Base-by-base conservation (phyloP, 441 rosid genomes). In the Bocquillonia castaneifolia region DNA sequence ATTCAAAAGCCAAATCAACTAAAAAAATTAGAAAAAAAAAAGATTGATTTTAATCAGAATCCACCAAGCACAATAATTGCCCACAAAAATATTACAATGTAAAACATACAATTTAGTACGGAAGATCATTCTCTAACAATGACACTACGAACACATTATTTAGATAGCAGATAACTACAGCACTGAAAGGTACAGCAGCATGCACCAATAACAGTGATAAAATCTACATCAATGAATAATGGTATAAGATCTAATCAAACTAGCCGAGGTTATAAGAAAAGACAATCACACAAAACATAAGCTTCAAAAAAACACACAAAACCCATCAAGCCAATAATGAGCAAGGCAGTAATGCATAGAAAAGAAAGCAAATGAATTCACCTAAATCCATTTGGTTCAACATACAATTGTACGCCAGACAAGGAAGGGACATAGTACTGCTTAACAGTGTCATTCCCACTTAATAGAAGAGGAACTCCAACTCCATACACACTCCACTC, bases 401-500 rank as follows among this genome's bases (percentile, higher is more conserved):
- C 70, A 76, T 86, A 91, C 72, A 91, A 66, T 72, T 91, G 96
- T 69, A 91, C 87, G 25, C 90, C 97, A 28, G 96, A 91, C 77
- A 89, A 80, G 76, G 80, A 91, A 0, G 97, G 97, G 36, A 86
- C 92, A 80, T 91, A 91, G 63, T 89, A 91, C 77, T 91, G 97
- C 74, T 76, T 78, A 57, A 91, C 88, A 1, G 87, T 75, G 59
- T 87, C 88, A 1, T 63, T 47, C 39, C 88, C 86, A 48, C 77
- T 82, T 69, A 91, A 80, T 63, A 86, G 57, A 57, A 88, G 87
- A 14, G 89, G 93, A 64, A 91, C 93, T 22, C 90, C 93, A 0
- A 81, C 89, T 68, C 97, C 93, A 45, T 87, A 91, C 0, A 84
- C 91, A 55, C 97, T 89, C 92, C 96, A 91, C 42, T 91, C 90